Conservation (phyloP, 805 yeast genomes). For the Allodekkera sacchari region DNA sequence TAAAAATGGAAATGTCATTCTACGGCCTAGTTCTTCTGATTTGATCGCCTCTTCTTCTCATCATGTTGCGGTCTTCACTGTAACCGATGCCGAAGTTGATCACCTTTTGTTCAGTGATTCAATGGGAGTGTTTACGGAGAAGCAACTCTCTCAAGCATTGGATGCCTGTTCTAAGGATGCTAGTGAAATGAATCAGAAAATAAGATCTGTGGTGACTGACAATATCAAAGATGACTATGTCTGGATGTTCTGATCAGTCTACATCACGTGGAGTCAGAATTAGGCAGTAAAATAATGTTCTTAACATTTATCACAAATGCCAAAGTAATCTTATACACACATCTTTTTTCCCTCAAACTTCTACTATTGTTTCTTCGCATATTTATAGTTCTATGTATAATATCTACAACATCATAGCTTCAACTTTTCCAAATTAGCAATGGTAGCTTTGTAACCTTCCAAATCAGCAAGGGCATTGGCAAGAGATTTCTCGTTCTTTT, state of each 20-base stretch:
- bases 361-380: no score
- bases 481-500: conserved; percentile 57
- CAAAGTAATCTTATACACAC: no score
- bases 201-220: conserved; percentile 40
- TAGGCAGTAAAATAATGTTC: no score
- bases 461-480: conserved; percentile 78
- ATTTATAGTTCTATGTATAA: no score
- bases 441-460: conserved; percentile 81
- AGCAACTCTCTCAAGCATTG: conserved; percentile 43
- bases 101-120: conserved; percentile 66
- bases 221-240: conserved; percentile 47
- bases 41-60: conserved; percentile 41
- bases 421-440: conserved; percentile 73
- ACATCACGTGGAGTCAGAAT: not conserved
- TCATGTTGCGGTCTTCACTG: conserved; percentile 58
- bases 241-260: conserved; percentile 35
- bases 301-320: no score
- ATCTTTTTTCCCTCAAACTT: no score
- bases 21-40: conserved; percentile 39
- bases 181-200: conserved; percentile 30
- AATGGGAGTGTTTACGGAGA: conserved; percentile 57
- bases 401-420: conserved; percentile 33
- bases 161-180: conserved; percentile 43
- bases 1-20: conserved; percentile 21
- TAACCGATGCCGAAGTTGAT: conserved; percentile 40